A percentile compares a stretch with the other conserved stretches of the same genome.
phyloP scores from a whole-genome alignment of 2,329 filamentous ascomycete genomes.

The Lecanoromycetidae sp. region DNA sequence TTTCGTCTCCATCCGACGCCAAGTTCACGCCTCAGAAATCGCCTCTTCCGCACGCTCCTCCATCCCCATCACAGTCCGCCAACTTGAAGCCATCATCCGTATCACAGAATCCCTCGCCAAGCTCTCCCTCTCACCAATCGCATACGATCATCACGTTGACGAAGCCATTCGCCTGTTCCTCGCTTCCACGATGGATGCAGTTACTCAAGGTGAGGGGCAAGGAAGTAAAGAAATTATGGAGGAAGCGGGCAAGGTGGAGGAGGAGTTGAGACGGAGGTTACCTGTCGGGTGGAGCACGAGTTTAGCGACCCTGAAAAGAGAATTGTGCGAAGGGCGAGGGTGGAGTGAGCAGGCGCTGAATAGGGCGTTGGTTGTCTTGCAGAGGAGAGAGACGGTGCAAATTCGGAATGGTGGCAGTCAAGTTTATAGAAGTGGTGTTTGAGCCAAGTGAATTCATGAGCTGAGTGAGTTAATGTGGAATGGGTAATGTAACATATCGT shows the following conservation, averaged over 20 bases:
- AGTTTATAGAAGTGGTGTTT: conserved; percentile 21
- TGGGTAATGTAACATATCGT: too few relatives aligned
- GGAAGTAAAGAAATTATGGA: conserved; percentile 83
- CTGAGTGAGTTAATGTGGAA: too few relatives aligned
- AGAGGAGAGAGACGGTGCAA: conserved; percentile 63
- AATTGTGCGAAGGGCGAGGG: conserved; percentile 84
- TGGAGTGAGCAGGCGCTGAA: conserved; percentile 81
- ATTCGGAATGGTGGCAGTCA: conserved; percentile 30
- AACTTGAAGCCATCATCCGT: conserved; percentile 91
- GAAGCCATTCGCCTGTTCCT: conserved; percentile 96
- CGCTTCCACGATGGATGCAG: conserved; percentile 93
- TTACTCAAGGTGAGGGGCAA: conserved; percentile 67
- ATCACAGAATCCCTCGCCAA: conserved; percentile 96
- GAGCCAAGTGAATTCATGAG: too few relatives aligned
- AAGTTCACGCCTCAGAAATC: conserved; percentile 83
- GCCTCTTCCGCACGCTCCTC: conserved; percentile 82
- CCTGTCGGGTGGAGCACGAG: conserved; percentile 95
- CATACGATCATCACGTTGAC: conserved; percentile 84
- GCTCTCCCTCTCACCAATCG: conserved; percentile 70
- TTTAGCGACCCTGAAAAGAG: conserved; percentile 68
- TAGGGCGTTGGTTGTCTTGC: conserved; percentile 71
- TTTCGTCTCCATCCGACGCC: conserved; percentile 89
- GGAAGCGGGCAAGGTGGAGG: conserved; percentile 74
- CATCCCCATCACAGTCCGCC: conserved; percentile 94
- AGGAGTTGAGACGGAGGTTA: conserved; percentile 72